Evolutionary conservation across 768 basidiomycete genomes (phyloP).

Genomic region (Calocera cornea): DNA sequence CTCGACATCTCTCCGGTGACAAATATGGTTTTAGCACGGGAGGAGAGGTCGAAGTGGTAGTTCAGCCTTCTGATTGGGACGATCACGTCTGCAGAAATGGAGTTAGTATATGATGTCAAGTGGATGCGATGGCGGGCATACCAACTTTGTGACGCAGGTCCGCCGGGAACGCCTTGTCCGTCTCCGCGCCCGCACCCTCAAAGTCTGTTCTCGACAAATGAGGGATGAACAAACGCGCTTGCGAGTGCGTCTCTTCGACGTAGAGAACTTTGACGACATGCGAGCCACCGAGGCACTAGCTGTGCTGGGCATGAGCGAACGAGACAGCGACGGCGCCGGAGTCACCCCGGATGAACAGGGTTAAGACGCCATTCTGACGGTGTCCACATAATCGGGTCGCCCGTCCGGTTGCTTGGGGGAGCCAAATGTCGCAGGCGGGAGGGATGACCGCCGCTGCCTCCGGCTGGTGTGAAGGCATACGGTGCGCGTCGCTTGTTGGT

Average conservation of each 20-base stretch:
- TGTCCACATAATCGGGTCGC: too few species aligned
- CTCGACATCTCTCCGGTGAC: background rate
- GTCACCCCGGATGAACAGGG: too few species aligned
- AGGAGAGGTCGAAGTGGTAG: background rate
- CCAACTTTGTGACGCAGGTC: background rate
- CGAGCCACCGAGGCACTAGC: constrained; percentile 20
- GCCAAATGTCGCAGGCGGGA: too few species aligned
- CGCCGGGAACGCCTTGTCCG: background rate
- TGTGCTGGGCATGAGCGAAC: too few species aligned
- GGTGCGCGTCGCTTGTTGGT: too few species aligned
- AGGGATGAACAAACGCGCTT: constrained; percentile 19
- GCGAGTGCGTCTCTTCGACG: background rate
- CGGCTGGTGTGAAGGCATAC: too few species aligned
- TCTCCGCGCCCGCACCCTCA: constrained; percentile 12
- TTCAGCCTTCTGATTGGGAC: background rate
- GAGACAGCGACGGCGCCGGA: too few species aligned
- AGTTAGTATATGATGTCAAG: background rate
- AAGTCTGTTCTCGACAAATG: constrained; percentile 18
- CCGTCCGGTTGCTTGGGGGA: too few species aligned
- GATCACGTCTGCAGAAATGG: background rate
- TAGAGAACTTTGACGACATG: constrained; percentile 11
- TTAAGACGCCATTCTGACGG: background rate
- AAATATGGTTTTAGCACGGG: background rate
- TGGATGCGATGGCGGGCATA: background rate
- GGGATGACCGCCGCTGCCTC: too few species aligned